Percentiles rank a stretch among this genome's conserved stretches.
Conservation (phyloP, 768 basidiomycete species). For the Multifurca ochricompacta region DNA sequence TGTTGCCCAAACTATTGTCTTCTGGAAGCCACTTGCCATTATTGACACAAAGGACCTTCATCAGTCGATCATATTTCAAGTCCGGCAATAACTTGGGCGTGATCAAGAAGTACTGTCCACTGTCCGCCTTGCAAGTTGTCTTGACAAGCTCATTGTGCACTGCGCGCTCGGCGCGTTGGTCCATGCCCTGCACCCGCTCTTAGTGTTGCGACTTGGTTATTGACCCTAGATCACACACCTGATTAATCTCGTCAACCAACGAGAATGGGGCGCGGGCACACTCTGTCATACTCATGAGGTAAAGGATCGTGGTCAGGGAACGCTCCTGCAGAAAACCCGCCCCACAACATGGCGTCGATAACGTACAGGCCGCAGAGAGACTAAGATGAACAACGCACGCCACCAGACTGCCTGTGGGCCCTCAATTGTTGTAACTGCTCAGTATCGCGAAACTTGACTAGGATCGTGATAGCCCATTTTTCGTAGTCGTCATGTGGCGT, state of each 20-base stretch:
- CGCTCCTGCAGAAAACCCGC: slow-evolving; percentile 77
- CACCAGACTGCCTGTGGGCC: slow-evolving; percentile 87
- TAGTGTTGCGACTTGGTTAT: not conserved
- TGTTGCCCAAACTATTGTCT: slow-evolving; percentile 53
- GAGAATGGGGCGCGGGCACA: slow-evolving; percentile 94
- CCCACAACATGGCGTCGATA: slow-evolving; percentile 1
- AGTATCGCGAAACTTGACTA: slow-evolving; percentile 90
- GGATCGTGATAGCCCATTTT: slow-evolving; percentile 94
- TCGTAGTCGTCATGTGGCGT: slow-evolving; percentile 78
- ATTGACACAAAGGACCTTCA: slow-evolving; percentile 93
- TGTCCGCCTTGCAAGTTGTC: slow-evolving; percentile 83
- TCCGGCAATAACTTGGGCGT: slow-evolving; percentile 92
- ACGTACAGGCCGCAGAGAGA: not conserved
- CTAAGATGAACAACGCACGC: slow-evolving; percentile 48
- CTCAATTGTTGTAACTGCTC: slow-evolving; percentile 84
- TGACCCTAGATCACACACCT: slow-evolving; percentile 38
- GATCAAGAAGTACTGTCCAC: slow-evolving; percentile 98
- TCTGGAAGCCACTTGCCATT: slow-evolving; percentile 92
- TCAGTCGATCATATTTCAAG: slow-evolving; percentile 79
- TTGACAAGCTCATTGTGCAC: slow-evolving; percentile 96
- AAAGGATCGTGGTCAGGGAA: slow-evolving; percentile 91
- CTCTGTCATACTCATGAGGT: slow-evolving; percentile 92
- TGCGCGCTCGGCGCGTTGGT: slow-evolving; percentile 84
- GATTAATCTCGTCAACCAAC: slow-evolving; percentile 98
- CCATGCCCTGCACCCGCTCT: slow-evolving; percentile 67